Evolutionary conservation across 257 asterid genomes (phyloP), one percentile per base, ranked within the genome.

Genomic region (Solanum chiquidenum): DNA sequence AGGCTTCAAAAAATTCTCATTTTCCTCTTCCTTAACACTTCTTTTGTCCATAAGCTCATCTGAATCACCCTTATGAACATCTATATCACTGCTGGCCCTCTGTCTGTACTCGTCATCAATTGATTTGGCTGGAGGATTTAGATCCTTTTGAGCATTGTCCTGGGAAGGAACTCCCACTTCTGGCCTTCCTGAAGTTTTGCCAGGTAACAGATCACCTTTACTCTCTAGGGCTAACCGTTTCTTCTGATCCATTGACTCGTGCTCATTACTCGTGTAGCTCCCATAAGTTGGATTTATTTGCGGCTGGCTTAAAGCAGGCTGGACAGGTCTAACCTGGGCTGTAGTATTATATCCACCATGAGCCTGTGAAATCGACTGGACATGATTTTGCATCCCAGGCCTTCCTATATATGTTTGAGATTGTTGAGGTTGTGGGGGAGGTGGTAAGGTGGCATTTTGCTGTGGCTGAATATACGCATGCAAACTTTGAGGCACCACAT

Each of bases 311-410:
- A 90, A 88, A 49, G 90, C 89, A 66, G 82, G 90, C 86, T 90
- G 98, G 86, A 80, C 90, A 86, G 93, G 92, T 83, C 90, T 93
- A 88, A 89, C 83, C 34, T 86, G 94, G 73, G 89, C 86, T 27
- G 86, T 86, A 83, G 93, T 71, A 62, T 92, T 93, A 94, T 83
- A 90, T 52, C 91, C 95, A 87, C 92, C 90, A 75, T 93, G 88
- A 37, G 94, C 34, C 69, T 85, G 90, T 18, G 89, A 87, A 88
- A 88, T 87, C 58, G 84, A 84, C 90, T 92, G 98, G 33, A 88
- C 94, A 37, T 91, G 93, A 92, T 83, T 90, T 74, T 94, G 93
- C 91, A 93, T 90, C 92, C 88, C 12, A 38, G 98, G 93, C 82
- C 92, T 88, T 79, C 93, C 95, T 35, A 42, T 87, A 91, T 92